These are phyloP conservation scores for Ustilago nuda DNA, from an alignment of 1,284 basidiomycete genomes.

Conservation along the genomic window DNA sequence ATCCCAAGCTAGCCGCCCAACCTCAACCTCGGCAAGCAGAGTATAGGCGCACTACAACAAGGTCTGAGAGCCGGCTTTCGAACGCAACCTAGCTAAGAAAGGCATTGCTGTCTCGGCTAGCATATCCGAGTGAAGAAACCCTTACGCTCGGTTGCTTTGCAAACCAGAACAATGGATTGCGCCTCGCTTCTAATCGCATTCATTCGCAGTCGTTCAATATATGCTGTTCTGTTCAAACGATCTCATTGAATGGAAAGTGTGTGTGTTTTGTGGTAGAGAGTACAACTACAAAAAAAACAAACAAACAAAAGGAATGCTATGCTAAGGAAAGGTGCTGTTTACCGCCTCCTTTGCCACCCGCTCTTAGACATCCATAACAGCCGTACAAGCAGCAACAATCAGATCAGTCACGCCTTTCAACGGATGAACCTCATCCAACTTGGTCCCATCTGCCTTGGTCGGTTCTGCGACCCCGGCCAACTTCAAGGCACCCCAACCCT, in stretches of 20 bases:
- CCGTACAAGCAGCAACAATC: slow-evolving; percentile 48
- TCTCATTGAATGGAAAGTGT: neutral
- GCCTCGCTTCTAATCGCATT: neutral
- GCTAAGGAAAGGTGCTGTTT: neutral
- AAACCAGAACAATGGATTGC: neutral
- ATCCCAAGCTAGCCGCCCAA: too few species aligned
- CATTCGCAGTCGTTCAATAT: neutral
- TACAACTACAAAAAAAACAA: slow-evolving; percentile 5
- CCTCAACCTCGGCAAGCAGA: too few species aligned
- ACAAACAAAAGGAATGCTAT: slow-evolving; percentile 1
- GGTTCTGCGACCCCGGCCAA: slow-evolving; percentile 26
- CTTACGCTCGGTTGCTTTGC: neutral
- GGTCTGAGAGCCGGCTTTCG: too few species aligned
- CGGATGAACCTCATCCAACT: slow-evolving; percentile 31
- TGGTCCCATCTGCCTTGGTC: slow-evolving; percentile 13
- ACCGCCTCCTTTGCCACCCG: neutral
- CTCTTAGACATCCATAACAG: slow-evolving; percentile 51
- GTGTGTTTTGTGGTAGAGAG: neutral
- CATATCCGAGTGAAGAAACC: neutral
- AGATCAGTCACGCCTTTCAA: slow-evolving; percentile 47
- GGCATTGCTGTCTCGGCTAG: neutral
- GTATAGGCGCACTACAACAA: too few species aligned
- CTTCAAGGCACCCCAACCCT: slow-evolving; percentile 50
- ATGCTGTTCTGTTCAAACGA: neutral
- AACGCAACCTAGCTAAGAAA: too few species aligned